Conservation (phyloP, 2,329 filamentous ascomycete genomes). For the Lasiodiplodia hormozganensis region DNA sequence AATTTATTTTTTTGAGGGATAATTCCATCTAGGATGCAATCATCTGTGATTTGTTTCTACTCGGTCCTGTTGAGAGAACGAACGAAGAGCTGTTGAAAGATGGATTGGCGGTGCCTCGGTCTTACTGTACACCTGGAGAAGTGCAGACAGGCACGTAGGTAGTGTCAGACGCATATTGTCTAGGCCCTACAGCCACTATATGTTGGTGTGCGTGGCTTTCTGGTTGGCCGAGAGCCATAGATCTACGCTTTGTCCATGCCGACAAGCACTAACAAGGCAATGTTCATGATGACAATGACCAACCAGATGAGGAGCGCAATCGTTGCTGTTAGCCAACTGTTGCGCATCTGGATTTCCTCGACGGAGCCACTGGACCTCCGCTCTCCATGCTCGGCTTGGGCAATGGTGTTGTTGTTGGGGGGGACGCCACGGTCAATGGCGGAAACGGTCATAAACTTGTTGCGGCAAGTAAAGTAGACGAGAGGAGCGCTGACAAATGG, state of each 20-base stretch:
- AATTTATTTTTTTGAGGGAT: no score
- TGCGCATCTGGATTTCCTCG: conserved; percentile 67
- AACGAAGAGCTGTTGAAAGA: not conserved
- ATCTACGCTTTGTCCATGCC: conserved; percentile 56
- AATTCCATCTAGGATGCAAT: no score
- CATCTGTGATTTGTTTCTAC: not conserved
- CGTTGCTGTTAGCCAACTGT: conserved; percentile 68
- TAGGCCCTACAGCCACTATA: not conserved
- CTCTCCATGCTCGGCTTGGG: conserved; percentile 25
- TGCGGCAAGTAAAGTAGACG: conserved; percentile 82
- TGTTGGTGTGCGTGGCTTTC: not conserved
- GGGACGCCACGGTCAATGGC: conserved; percentile 30
- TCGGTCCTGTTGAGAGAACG: not conserved
- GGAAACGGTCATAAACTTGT: conserved; percentile 78
- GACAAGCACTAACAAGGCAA: conserved; percentile 74
- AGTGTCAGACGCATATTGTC: not conserved
- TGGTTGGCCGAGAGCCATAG: not conserved
- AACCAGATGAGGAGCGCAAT: conserved; percentile 72
- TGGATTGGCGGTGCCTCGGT: not conserved
- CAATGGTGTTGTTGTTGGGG: conserved; percentile 1
- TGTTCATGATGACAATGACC: conserved; percentile 78
- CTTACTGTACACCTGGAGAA: not conserved
- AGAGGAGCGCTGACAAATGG: conserved; percentile 84
- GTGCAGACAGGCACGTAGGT: not conserved
- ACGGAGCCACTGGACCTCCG: conserved; percentile 33